Percentiles rank a stretch among this genome's conserved stretches.
These are phyloP conservation scores for Phytophthora cajani DNA, from an alignment of 352 stramenopile species.

Conservation along the genomic window DNA sequence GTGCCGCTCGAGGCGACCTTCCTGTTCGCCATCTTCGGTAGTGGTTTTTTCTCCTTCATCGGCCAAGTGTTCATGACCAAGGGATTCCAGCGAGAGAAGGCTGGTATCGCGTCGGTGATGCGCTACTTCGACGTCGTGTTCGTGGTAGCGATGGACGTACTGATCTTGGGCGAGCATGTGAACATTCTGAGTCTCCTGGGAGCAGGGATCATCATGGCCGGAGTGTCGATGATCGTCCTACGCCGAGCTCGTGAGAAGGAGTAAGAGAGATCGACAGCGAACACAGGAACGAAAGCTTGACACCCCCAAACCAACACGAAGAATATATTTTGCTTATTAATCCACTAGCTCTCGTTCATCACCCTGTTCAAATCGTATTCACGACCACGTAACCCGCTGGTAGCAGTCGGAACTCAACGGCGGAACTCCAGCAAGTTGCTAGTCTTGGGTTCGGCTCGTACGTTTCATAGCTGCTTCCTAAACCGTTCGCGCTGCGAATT, in stretches of 20 bases:
- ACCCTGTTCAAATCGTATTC: too few relatives aligned
- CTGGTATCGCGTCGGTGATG: conserved; percentile 46
- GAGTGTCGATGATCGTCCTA: conserved; percentile 38
- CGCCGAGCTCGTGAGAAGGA: conserved; percentile 32
- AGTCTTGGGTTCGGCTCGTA: neutral
- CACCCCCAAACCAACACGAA: neutral
- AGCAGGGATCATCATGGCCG: conserved; percentile 41
- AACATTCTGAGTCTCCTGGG: conserved; percentile 38
- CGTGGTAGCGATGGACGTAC: conserved; percentile 45
- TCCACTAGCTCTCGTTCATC: neutral
- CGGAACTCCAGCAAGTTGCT: neutral
- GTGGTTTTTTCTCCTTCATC: conserved; percentile 47
- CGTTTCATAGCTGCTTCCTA: neutral
- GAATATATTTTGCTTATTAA: conserved; percentile 1
- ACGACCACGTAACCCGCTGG: too few relatives aligned
- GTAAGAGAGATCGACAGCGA: conserved; percentile 6
- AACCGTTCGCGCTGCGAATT: neutral
- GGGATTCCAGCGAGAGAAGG: conserved; percentile 51
- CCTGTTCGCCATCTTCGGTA: conserved; percentile 35
- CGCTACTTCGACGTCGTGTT: conserved; percentile 55
- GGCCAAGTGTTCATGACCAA: conserved; percentile 44
- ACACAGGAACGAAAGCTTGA: neutral
- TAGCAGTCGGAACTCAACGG: neutral
- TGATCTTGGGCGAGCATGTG: conserved; percentile 36
- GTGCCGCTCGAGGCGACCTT: conserved; percentile 27